phyloP scores from a whole-genome alignment of 2,329 filamentous ascomycete species.

The Zymoseptoria tritici region DNA sequence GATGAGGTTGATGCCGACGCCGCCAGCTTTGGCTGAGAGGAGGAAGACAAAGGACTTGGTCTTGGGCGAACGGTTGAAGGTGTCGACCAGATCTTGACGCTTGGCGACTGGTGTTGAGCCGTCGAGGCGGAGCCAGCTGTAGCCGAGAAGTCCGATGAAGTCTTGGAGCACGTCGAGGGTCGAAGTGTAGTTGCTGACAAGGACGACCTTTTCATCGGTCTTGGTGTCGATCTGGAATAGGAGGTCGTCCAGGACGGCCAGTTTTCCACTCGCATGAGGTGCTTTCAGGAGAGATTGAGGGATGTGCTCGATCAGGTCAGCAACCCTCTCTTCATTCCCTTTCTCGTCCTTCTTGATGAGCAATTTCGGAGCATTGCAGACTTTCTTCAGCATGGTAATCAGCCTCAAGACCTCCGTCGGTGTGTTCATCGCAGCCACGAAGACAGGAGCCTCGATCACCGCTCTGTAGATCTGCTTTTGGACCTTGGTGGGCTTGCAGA shows the following conservation, averaged over 20 bases:
- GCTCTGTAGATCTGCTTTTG: constrained; percentile 56
- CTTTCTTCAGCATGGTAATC: constrained; percentile 65
- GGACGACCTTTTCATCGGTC: constrained; percentile 62
- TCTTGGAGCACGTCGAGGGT: constrained; percentile 60
- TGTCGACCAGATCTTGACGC: constrained; percentile 60
- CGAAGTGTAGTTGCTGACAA: constrained; percentile 70
- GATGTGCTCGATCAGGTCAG: constrained; percentile 35
- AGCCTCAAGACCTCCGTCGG: constrained; percentile 58
- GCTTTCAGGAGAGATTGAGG: constrained; percentile 50
- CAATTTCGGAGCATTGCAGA: constrained; percentile 63
- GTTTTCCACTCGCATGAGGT: constrained; percentile 55
- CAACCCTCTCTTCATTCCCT: constrained; percentile 33
- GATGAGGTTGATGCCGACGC: constrained; percentile 62
- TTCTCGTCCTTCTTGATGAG: constrained; percentile 45
- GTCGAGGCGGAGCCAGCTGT: constrained; percentile 61
- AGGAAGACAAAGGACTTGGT: constrained; percentile 60
- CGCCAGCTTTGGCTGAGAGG: constrained; percentile 65
- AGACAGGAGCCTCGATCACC: constrained; percentile 58
- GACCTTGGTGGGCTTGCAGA: constrained; percentile 54
- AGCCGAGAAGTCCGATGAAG: constrained; percentile 52
- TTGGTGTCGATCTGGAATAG: constrained; percentile 53
- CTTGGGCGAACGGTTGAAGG: constrained; percentile 56
- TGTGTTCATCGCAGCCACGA: constrained; percentile 54
- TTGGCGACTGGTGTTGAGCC: constrained; percentile 58
- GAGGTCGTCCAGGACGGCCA: constrained; percentile 59